phyloP scores from a whole-genome alignment of 2,329 filamentous ascomycete genomes.

The Phyllosticta ampelicida region DNA sequence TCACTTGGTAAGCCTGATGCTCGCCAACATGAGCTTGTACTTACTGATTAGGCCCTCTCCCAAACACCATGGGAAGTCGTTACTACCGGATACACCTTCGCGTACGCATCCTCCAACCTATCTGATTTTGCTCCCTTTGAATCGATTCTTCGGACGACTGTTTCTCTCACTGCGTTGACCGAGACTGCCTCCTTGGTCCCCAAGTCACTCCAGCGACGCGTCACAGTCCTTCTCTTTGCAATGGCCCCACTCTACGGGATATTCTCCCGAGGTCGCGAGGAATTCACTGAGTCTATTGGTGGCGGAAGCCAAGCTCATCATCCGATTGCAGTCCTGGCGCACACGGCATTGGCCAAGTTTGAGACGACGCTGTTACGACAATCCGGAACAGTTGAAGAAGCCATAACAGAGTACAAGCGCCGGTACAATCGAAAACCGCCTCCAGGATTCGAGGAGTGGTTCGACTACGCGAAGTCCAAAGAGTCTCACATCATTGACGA shows the following conservation, averaged over 20 bases:
- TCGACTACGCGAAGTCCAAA: constrained; percentile 29
- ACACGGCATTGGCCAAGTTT: constrained; percentile 22
- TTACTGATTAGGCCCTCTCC: background rate
- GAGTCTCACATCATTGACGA: constrained; percentile 41
- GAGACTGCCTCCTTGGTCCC: background rate
- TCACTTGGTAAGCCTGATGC: background rate
- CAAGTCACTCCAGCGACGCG: background rate
- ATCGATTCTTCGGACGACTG: background rate
- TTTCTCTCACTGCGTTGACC: background rate
- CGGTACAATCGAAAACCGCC: constrained; percentile 37
- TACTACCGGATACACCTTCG: background rate
- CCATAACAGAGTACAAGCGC: constrained; percentile 32
- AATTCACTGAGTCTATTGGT: background rate
- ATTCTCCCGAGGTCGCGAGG: background rate
- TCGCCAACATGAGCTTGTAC: background rate
- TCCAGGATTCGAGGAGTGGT: constrained; percentile 39
- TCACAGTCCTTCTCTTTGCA: background rate
- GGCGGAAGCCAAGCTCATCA: background rate
- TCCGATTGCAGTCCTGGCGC: constrained; percentile 15
- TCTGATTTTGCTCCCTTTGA: background rate
- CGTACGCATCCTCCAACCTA: background rate
- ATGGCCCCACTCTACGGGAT: background rate
- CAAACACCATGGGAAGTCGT: background rate
- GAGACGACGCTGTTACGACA: constrained; percentile 25
- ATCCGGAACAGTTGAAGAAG: constrained; percentile 28